Percentiles rank a stretch among this genome's conserved stretches.
Evolutionary conservation across 2,329 filamentous ascomycete species (phyloP).

Genomic region (Microsporum audouinii): DNA sequence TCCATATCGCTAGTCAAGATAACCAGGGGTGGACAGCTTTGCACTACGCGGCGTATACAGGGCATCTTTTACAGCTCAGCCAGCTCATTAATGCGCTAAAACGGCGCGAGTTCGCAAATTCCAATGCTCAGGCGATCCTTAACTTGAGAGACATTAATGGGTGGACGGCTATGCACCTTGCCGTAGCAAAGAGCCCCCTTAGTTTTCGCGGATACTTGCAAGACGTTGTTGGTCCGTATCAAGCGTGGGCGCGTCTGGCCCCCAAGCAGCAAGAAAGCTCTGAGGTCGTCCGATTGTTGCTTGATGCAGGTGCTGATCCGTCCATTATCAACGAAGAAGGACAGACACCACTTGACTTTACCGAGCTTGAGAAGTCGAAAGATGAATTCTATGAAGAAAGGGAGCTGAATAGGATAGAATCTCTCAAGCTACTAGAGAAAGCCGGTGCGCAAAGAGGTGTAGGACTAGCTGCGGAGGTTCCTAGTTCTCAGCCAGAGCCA

Average conservation of each 20-base stretch:
- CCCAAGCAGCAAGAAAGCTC: not conserved
- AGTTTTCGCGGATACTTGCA: not conserved
- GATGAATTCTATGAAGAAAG: not conserved
- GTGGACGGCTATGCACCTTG: not conserved
- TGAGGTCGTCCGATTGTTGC: not conserved
- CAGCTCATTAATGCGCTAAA: conserved; percentile 1
- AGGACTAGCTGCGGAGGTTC: not conserved
- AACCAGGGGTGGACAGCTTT: conserved; percentile 5
- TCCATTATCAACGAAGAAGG: not conserved
- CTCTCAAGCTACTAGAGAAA: not conserved
- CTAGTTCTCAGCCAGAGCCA: no score
- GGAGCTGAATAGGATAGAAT: not conserved
- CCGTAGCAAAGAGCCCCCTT: not conserved
- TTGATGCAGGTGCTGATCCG: not conserved
- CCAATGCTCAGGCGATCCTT: not conserved
- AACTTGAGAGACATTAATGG: not conserved
- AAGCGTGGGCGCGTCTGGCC: not conserved
- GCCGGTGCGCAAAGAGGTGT: not conserved
- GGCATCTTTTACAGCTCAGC: not conserved
- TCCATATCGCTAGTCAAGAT: conserved; percentile 4
- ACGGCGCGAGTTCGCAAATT: not conserved
- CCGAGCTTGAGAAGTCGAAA: not conserved
- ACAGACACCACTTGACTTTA: conserved; percentile 2
- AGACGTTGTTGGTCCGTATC: not conserved
- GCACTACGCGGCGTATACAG: not conserved